Conservation (phyloP, 768 basidiomycete genomes). For the Mycena belliarum region DNA sequence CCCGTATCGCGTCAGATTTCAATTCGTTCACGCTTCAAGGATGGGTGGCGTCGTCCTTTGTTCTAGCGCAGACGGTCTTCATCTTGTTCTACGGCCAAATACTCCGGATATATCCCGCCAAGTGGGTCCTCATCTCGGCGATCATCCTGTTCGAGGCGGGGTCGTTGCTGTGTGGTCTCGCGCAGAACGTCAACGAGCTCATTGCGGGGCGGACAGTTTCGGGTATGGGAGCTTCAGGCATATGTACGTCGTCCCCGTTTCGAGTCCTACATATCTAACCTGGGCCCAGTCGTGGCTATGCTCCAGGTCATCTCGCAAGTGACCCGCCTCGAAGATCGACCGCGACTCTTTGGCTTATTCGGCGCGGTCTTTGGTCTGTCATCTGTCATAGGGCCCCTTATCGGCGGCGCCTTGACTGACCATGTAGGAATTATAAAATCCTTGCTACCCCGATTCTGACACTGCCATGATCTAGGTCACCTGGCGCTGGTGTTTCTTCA, state of each 20-base stretch:
- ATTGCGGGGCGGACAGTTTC: conserved; percentile 8
- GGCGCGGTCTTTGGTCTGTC: conserved; percentile 9
- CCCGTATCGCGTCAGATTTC: conserved; percentile 9
- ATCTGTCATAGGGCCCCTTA: conserved; percentile 22
- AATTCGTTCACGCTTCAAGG: too few species aligned
- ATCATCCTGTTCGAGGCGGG: conserved; percentile 12
- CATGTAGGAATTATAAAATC: background rate
- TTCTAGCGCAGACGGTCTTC: background rate
- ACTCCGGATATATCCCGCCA: conserved; percentile 9
- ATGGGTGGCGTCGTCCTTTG: background rate
- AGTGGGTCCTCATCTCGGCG: conserved; percentile 1
- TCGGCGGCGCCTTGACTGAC: background rate
- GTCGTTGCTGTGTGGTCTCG: conserved; percentile 35
- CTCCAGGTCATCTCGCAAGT: conserved; percentile 31
- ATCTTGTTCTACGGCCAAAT: conserved; percentile 13
- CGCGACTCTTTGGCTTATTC: conserved; percentile 29
- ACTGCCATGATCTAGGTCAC: too few species aligned
- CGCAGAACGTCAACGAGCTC: conserved; percentile 3
- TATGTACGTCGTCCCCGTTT: conserved; percentile 37
- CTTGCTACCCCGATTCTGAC: too few species aligned
- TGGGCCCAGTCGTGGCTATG: conserved; percentile 15
- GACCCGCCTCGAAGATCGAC: conserved; percentile 39
- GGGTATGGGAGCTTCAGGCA: conserved; percentile 6
- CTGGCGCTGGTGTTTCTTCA: background rate
- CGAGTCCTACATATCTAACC: background rate